phyloP scores from a whole-genome alignment of 805 yeast species.

The Jamesozyma jinghongensis region DNA sequence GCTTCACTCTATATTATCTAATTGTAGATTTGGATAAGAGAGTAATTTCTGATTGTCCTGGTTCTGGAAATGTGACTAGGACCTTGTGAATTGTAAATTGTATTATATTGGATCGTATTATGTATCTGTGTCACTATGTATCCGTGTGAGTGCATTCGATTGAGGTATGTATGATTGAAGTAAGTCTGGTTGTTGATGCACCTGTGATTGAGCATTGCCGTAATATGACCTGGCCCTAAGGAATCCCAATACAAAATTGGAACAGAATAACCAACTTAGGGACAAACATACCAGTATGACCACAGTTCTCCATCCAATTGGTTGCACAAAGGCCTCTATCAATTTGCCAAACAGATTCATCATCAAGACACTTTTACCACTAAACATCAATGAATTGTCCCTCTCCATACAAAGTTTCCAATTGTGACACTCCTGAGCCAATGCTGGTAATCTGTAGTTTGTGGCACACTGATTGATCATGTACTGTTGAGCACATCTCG shows the following conservation, averaged over 20 bases:
- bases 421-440: slow-evolving; percentile 45
- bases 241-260: slow-evolving; percentile 61
- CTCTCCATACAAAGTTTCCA: slow-evolving; percentile 64
- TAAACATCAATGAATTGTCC: slow-evolving; percentile 33
- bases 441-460: slow-evolving; percentile 45
- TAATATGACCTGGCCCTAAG: slow-evolving; percentile 43
- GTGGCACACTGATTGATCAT: slow-evolving; percentile 49
- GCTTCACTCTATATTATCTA: too few species aligned
- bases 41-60: too few species aligned
- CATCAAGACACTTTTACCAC: slow-evolving; percentile 47
- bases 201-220: slow-evolving; percentile 14
- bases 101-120: too few species aligned
- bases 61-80: too few species aligned
- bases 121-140: too few species aligned
- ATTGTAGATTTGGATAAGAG: too few species aligned
- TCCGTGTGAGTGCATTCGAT: too few species aligned
- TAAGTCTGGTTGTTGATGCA: neutral
- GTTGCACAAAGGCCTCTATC: slow-evolving; percentile 56
- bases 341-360: slow-evolving; percentile 57
- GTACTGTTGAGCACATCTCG: slow-evolving; percentile 44
- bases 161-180: too few species aligned
- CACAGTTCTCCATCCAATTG: slow-evolving; percentile 54
- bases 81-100: too few species aligned
- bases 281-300: slow-evolving; percentile 34
- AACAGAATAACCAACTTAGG: slow-evolving; percentile 42